Conservation (phyloP, 129 eudicot species). For the Tanacetum coccineum region DNA sequence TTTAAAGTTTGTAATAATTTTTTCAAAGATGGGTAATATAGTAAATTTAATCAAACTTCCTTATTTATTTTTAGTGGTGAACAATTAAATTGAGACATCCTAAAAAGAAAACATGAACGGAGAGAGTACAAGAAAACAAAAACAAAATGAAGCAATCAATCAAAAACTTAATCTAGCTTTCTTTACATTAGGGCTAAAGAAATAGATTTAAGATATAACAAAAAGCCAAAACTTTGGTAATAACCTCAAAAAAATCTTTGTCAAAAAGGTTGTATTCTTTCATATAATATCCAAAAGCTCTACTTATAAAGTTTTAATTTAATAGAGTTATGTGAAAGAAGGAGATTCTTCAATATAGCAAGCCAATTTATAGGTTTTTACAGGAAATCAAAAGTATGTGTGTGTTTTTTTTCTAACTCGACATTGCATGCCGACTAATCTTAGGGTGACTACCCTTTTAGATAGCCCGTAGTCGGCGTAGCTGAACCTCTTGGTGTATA, state of each 20-base stretch:
- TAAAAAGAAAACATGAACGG: too few species aligned
- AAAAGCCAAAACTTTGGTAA: constrained; percentile 31
- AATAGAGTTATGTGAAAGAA: not conserved
- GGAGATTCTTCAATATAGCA: not conserved
- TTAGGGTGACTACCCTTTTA: too few species aligned
- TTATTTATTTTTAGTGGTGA: too few species aligned
- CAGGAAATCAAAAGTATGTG: too few species aligned
- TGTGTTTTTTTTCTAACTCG: too few species aligned
- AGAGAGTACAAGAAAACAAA: not conserved
- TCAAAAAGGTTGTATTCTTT: constrained; percentile 18
- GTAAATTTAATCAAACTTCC: too few species aligned
- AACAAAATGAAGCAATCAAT: constrained; percentile 20
- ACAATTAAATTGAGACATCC: too few species aligned
- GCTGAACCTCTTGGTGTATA: too few species aligned
- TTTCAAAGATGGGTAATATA: too few species aligned
- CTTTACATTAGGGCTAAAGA: constrained; percentile 13
- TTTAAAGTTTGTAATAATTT: too few species aligned
- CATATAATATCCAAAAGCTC: not conserved
- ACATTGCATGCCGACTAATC: too few species aligned
- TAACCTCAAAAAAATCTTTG: constrained; percentile 26
- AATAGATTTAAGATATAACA: constrained; percentile 14
- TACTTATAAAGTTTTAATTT: not conserved
- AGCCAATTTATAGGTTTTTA: not conserved
- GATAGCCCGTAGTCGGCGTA: too few species aligned
- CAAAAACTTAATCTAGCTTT: constrained; percentile 25